Percentiles rank a stretch among this genome's conserved stretches.
phyloP scores from a whole-genome alignment of 352 stramenopile species.

The Pythium volutum region DNA sequence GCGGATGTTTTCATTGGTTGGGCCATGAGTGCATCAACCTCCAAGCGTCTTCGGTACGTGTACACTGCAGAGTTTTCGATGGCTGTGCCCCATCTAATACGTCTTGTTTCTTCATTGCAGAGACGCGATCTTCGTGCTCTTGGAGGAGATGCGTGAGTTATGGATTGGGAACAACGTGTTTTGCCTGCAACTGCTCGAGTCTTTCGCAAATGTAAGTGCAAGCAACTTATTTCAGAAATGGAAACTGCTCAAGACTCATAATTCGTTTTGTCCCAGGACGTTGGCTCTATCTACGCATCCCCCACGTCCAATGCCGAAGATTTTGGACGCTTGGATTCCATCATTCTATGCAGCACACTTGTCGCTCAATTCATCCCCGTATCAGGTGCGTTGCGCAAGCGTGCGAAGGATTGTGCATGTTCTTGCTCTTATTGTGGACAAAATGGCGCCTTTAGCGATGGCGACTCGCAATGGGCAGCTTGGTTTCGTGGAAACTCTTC shows the following conservation, averaged over 20 bases:
- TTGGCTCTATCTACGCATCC: slow-evolving; percentile 21
- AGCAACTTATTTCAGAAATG: neutral
- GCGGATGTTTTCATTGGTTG: slow-evolving; percentile 34
- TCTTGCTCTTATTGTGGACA: neutral
- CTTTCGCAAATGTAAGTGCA: slow-evolving; percentile 28
- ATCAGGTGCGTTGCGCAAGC: slow-evolving; percentile 8
- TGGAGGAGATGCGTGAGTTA: slow-evolving; percentile 30
- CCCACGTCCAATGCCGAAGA: slow-evolving; percentile 11
- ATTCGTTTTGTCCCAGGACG: slow-evolving; percentile 21
- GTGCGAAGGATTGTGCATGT: neutral
- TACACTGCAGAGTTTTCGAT: neutral
- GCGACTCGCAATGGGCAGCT: slow-evolving; percentile 7
- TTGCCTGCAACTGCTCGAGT: slow-evolving; percentile 27
- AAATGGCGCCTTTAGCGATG: neutral
- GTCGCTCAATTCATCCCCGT: slow-evolving; percentile 26
- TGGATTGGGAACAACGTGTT: slow-evolving; percentile 37
- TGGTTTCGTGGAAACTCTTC: slow-evolving; percentile 18
- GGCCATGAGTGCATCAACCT: slow-evolving; percentile 26
- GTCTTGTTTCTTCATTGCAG: slow-evolving; percentile 1
- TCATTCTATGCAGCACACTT: slow-evolving; percentile 30
- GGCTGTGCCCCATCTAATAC: neutral
- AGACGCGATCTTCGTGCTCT: slow-evolving; percentile 23
- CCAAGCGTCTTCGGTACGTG: slow-evolving; percentile 20
- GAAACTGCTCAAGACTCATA: neutral
- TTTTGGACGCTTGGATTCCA: slow-evolving; percentile 22